These are phyloP conservation scores for Diaporthe amygdali DNA, from an alignment of 2,329 filamentous ascomycete species.

Conservation along the genomic window DNA sequence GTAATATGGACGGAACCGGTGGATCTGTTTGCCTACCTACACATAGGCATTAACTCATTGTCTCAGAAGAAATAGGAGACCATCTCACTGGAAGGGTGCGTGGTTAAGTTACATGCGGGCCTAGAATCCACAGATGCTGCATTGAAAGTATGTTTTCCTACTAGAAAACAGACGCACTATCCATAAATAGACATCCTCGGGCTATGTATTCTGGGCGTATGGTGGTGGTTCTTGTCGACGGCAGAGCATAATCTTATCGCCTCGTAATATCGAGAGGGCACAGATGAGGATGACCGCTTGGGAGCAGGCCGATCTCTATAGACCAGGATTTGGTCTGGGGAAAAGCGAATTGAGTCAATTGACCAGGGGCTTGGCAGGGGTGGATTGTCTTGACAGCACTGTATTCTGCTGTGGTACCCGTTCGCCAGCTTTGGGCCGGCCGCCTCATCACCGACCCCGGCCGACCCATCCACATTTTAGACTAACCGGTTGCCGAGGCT, in stretches of 20 bases:
- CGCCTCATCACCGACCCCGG: constrained; percentile 3
- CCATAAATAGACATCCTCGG: neutral
- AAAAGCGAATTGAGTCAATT: neutral
- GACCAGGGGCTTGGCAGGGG: constrained; percentile 11
- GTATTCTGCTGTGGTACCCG: no score
- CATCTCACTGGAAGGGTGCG: neutral
- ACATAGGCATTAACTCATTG: neutral
- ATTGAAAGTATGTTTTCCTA: neutral
- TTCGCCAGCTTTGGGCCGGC: neutral
- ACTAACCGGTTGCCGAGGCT: constrained; percentile 10
- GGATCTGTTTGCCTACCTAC: no score
- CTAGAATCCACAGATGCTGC: no score
- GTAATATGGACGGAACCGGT: no score
- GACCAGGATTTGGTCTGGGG: constrained; percentile 14
- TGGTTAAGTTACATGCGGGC: neutral
- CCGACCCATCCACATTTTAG: constrained; percentile 9
- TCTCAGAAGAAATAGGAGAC: neutral
- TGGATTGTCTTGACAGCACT: neutral
- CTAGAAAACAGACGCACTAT: neutral
- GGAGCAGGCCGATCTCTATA: neutral
- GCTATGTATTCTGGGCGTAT: neutral
- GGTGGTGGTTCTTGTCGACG: neutral
- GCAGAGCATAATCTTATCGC: constrained; percentile 5
- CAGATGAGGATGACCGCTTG: neutral
- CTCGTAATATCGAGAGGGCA: neutral